phyloP scores from a whole-genome alignment of 148 eudicot genomes.

The Mesembryanthemum crystallinum region DNA sequence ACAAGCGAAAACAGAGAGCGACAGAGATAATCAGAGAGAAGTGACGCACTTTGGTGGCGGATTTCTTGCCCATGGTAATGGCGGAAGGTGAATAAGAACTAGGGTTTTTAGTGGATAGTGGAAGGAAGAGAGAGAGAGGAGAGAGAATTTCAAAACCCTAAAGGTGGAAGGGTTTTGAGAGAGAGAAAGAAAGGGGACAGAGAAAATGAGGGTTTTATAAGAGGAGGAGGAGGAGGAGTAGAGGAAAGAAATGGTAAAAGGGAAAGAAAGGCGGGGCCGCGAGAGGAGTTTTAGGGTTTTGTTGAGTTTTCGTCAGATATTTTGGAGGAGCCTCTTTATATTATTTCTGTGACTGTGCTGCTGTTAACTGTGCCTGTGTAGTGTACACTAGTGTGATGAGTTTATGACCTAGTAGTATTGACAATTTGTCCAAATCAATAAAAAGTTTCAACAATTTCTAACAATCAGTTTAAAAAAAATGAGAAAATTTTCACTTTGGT shows the following conservation, averaged over 20 bases:
- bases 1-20: background rate
- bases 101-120: conserved; percentile 18
- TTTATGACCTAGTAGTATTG: no score
- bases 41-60: conserved; percentile 23
- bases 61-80: conserved; percentile 45
- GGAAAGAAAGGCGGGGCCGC: background rate
- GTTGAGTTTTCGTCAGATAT: background rate
- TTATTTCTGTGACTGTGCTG: no score
- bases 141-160: conserved; percentile 17
- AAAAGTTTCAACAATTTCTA: no score
- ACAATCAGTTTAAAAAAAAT: no score
- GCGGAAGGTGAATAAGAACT: conserved; percentile 1
- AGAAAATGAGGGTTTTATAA: background rate
- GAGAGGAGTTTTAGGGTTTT: conserved; percentile 5
- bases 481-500: no score
- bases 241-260: background rate
- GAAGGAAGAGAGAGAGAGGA: background rate
- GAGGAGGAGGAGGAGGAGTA: no score
- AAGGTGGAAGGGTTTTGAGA: conserved; percentile 10
- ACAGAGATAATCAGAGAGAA: background rate
- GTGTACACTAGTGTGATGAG: no score
- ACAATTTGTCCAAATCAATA: no score
- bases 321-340: no score
- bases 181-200: background rate
- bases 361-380: no score